A percentile compares a stretch with the other conserved stretches of the same genome.
phyloP scores from a whole-genome alignment of 2,329 filamentous ascomycete species.

The Botrytis byssoidea region DNA sequence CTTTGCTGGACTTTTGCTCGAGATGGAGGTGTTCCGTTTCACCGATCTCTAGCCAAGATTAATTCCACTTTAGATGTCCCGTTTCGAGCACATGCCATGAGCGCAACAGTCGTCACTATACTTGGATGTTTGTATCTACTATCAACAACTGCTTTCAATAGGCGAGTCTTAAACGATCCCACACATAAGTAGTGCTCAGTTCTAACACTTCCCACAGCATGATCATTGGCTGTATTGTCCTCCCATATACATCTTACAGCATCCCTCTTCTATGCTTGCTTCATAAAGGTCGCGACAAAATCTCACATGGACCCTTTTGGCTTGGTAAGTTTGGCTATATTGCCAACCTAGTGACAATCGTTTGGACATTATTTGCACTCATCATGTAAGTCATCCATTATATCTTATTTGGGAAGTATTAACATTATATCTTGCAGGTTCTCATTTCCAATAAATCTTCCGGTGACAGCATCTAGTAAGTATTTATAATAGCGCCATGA shows the following conservation, averaged over 20 bases:
- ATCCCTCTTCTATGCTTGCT: slow-evolving; percentile 38
- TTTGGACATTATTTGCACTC: slow-evolving; percentile 57
- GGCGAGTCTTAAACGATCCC: neutral
- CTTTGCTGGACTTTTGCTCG: slow-evolving; percentile 23
- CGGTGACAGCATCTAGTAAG: slow-evolving; percentile 19
- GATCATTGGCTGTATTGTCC: slow-evolving; percentile 20
- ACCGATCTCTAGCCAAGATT: slow-evolving; percentile 12
- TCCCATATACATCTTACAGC: slow-evolving; percentile 17
- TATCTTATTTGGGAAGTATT: neutral
- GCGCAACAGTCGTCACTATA: slow-evolving; percentile 13
- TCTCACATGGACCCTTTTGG: slow-evolving; percentile 57
- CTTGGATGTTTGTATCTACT: slow-evolving; percentile 11
- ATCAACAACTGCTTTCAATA: slow-evolving; percentile 21
- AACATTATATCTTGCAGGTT: slow-evolving; percentile 6
- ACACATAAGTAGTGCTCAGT: neutral
- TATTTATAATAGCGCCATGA: neutral
- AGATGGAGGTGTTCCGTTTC: slow-evolving; percentile 19
- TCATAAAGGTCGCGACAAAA: slow-evolving; percentile 47
- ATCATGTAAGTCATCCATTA: slow-evolving; percentile 47
- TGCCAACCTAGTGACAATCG: slow-evolving; percentile 55
- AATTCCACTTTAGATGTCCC: slow-evolving; percentile 18
- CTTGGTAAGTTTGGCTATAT: slow-evolving; percentile 59
- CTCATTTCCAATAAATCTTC: slow-evolving; percentile 18
- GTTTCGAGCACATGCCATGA: slow-evolving; percentile 18
- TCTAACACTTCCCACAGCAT: slow-evolving; percentile 11